phyloP scores from a whole-genome alignment of 805 yeast species.

The Metschnikowia peoriensis region DNA sequence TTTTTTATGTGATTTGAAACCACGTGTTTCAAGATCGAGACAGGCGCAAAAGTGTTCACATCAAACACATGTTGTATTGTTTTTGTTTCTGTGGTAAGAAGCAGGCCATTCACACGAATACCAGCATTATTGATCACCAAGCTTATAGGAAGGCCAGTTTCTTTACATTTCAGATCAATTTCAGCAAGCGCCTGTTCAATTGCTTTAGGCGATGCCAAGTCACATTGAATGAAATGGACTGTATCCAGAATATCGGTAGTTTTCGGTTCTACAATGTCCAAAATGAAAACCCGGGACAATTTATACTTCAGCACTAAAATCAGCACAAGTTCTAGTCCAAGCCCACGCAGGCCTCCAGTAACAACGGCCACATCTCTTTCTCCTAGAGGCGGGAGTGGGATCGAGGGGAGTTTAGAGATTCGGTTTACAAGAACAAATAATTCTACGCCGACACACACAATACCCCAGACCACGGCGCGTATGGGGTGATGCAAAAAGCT shows the following conservation, averaged over 20 bases:
- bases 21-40: constrained; percentile 24
- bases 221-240: constrained; percentile 26
- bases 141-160: constrained; percentile 20
- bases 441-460: constrained; percentile 5
- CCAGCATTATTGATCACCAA: constrained; percentile 52
- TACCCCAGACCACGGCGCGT: neutral
- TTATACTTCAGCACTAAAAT: constrained; percentile 18
- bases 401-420: constrained; percentile 3
- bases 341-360: constrained; percentile 53
- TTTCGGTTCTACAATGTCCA: constrained; percentile 29
- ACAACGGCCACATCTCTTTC: constrained; percentile 29
- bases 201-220: constrained; percentile 20
- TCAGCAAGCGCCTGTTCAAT: constrained; percentile 16
- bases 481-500: neutral
- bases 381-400: constrained; percentile 1
- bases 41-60: constrained; percentile 33
- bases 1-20: constrained; percentile 21
- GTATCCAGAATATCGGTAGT: constrained; percentile 5
- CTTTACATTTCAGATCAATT: constrained; percentile 9
- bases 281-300: constrained; percentile 24
- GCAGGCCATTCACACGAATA: constrained; percentile 33
- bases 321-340: constrained; percentile 44
- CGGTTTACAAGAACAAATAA: constrained; percentile 1
- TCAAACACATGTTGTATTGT: constrained; percentile 27
- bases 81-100: constrained; percentile 23